A percentile compares a stretch with the other conserved stretches of the same genome.
Evolutionary conservation across 2,329 filamentous ascomycete genomes (phyloP).

Genomic region (Hymenoscyphus infarciens): DNA sequence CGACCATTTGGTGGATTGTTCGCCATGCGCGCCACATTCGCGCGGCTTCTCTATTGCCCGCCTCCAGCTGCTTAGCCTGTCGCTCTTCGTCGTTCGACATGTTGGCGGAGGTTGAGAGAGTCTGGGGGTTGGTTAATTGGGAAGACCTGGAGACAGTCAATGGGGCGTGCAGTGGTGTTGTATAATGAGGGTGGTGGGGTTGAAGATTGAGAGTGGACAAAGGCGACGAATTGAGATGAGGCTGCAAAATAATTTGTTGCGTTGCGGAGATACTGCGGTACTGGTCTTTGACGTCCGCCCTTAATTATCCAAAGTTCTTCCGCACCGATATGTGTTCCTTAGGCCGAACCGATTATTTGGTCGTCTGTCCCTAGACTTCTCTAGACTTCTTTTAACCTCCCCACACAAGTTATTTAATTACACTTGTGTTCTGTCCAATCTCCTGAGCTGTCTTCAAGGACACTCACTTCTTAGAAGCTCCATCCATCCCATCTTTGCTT

Average conservation of each 20-base stretch:
- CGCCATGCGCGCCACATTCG: conserved; percentile 91
- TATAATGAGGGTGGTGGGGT: conserved; percentile 1
- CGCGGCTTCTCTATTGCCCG: conserved; percentile 43
- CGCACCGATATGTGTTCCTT: background rate
- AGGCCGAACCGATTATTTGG: background rate
- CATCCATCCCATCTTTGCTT: background rate
- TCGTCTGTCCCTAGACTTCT: conserved; percentile 1
- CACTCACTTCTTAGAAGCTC: background rate
- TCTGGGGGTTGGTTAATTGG: background rate
- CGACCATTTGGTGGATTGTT: conserved; percentile 93
- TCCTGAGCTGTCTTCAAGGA: background rate
- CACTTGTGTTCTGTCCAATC: conserved; percentile 14
- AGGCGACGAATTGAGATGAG: background rate
- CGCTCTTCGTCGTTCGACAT: conserved; percentile 34
- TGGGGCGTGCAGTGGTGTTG: background rate
- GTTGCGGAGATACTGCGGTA: conserved; percentile 1
- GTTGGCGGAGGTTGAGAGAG: conserved; percentile 9
- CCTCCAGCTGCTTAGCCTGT: conserved; percentile 31
- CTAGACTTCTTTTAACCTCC: conserved; percentile 1
- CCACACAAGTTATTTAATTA: conserved; percentile 28
- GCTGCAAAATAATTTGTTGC: conserved; percentile 4
- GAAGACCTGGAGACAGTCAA: background rate
- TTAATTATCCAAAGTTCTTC: too few species aligned
- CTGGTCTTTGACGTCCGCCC: background rate
- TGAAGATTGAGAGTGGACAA: background rate